Conservation (phyloP, 208 protist species). For the Crithidia mellificae region DNA sequence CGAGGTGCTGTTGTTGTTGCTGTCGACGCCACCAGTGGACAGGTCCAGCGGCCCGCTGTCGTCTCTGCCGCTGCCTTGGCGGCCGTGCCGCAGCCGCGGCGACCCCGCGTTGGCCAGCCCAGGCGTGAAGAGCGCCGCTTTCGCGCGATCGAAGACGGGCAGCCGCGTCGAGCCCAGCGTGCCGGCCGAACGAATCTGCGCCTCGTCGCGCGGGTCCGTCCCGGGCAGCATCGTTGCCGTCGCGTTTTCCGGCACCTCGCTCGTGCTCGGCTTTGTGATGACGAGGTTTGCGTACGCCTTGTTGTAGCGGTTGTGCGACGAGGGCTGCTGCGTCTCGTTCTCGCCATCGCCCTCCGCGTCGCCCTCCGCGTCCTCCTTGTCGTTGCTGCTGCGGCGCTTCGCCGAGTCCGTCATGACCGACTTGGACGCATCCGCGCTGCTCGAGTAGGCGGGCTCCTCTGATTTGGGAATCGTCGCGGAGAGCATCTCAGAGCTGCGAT, state of each 20-base stretch:
- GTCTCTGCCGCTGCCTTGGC: not conserved
- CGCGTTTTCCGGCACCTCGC: not conserved
- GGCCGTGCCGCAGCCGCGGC: conserved; percentile 1
- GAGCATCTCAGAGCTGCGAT: too few relatives aligned
- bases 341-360: not conserved
- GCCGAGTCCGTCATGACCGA: not conserved
- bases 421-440: not conserved
- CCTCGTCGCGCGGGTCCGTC: conserved; percentile 2
- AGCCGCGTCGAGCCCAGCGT: not conserved
- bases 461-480: not conserved
- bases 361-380: not conserved
- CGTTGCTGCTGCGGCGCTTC: not conserved
- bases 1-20: not conserved
- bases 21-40: not conserved
- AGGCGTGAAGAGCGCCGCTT: conserved; percentile 10
- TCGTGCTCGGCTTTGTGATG: conserved; percentile 6
- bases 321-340: not conserved
- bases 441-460: not conserved
- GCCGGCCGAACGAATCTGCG: conserved; percentile 8
- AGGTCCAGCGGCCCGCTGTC: not conserved
- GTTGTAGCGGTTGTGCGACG: conserved; percentile 1
- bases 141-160: conserved; percentile 18
- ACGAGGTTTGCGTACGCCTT: conserved; percentile 8
- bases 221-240: not conserved
- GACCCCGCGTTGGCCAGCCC: not conserved